phyloP scores from a whole-genome alignment of 2,329 filamentous ascomycete species.

The Trichophyton mentagrophytes region DNA sequence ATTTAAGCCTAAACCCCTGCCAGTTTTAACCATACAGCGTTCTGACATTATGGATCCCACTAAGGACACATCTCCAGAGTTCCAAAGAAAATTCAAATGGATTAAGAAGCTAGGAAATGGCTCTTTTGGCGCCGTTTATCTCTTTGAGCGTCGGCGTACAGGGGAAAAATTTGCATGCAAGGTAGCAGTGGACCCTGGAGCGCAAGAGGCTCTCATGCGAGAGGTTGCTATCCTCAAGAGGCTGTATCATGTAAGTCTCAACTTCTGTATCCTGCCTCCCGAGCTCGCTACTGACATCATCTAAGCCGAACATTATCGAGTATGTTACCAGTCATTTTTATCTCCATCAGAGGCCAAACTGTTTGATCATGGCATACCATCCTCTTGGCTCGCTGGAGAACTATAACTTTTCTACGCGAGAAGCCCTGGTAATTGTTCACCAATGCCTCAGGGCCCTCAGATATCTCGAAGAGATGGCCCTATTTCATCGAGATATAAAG shows the following conservation, averaged over 20 bases:
- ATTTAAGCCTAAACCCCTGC: no score
- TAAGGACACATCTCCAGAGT: not conserved
- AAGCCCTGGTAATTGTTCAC: not conserved
- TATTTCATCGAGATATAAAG: conserved; percentile 10
- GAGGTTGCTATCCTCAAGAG: not conserved
- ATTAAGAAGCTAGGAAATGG: not conserved
- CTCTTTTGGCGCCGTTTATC: not conserved
- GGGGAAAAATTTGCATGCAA: not conserved
- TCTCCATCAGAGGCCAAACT: not conserved
- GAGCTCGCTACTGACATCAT: not conserved
- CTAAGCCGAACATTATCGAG: not conserved
- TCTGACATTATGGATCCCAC: no score
- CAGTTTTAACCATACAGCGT: no score
- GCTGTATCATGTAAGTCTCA: not conserved
- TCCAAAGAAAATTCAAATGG: not conserved
- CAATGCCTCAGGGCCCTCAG: conserved; percentile 4
- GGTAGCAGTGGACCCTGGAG: not conserved
- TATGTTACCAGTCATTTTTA: not conserved
- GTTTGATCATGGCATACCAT: conserved; percentile 6
- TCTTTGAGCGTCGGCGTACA: not conserved
- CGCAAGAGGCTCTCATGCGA: not conserved
- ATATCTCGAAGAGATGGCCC: conserved; percentile 3
- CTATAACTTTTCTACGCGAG: conserved; percentile 29
- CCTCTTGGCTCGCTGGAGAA: not conserved
- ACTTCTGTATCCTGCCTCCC: not conserved